Evolutionary conservation across 2,329 filamentous ascomycete genomes (phyloP).

Genomic region (Diplodia mutila): DNA sequence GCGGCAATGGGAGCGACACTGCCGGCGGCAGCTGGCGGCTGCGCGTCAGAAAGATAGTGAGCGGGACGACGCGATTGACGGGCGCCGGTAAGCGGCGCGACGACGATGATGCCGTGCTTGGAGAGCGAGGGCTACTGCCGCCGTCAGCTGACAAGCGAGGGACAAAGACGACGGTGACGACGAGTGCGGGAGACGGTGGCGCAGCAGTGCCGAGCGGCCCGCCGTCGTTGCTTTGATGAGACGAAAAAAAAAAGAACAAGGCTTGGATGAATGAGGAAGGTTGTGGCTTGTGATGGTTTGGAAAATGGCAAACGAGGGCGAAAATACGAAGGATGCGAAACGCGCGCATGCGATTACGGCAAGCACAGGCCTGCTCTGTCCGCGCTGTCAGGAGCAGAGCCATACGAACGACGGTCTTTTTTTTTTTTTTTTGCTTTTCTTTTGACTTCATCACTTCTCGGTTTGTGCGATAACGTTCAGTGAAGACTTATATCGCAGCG

Average conservation of each 20-base stretch:
- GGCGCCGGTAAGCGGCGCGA: background rate
- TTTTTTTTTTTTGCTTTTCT: background rate
- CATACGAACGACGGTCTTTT: background rate
- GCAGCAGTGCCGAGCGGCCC: background rate
- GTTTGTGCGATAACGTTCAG: background rate
- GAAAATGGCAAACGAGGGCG: background rate
- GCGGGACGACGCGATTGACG: background rate
- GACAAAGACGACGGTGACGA: background rate
- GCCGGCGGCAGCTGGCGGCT: background rate
- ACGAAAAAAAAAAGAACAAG: background rate
- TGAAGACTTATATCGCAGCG: background rate
- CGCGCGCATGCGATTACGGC: too few relatives aligned
- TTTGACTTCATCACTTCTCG: background rate
- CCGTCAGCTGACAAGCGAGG: background rate
- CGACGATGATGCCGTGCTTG: background rate
- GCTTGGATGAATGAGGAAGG: conserved; percentile 1
- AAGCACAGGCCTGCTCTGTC: conserved; percentile 10
- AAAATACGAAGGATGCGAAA: background rate
- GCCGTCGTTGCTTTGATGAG: background rate
- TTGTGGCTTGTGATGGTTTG: background rate
- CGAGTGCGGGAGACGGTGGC: background rate
- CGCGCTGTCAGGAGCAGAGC: background rate
- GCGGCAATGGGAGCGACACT: background rate
- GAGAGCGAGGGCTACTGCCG: background rate
- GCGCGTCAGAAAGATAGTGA: conserved; percentile 10